Percentiles rank a stretch among this genome's conserved stretches.
These are phyloP conservation scores for Chrysochromulina parva DNA, from an alignment of 78 protist genomes.

Conservation along the genomic window DNA sequence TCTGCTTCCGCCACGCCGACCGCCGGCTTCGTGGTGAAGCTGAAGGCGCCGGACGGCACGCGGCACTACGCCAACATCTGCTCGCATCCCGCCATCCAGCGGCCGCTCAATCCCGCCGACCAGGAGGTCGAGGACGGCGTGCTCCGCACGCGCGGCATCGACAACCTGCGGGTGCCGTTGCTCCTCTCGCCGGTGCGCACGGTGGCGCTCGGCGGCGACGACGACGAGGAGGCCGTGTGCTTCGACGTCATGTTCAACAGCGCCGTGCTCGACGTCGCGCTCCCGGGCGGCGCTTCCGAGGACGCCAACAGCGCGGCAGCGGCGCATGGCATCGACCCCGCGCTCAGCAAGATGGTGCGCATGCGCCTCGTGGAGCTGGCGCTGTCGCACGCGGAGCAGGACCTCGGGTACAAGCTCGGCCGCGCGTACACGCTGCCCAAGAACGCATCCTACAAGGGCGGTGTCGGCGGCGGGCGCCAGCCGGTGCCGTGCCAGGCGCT, in stretches of 20 bases:
- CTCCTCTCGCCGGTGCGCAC: background rate
- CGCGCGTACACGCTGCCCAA: background rate
- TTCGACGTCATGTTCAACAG: background rate
- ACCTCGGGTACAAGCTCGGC: background rate
- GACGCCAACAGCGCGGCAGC: too few relatives aligned
- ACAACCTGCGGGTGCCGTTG: background rate
- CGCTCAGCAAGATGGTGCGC: background rate
- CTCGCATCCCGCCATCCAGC: background rate
- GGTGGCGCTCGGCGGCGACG: background rate
- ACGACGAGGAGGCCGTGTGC: background rate
- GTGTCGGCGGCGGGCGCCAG: background rate
- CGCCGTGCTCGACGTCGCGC: background rate
- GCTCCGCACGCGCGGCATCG: background rate
- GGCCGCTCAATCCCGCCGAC: background rate
- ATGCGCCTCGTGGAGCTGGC: background rate
- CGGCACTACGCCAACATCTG: background rate
- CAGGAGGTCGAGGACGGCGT: background rate
- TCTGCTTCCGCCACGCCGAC: background rate
- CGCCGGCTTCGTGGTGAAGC: background rate
- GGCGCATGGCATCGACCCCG: too few relatives aligned
- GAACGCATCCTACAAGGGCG: background rate
- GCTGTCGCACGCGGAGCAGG: background rate
- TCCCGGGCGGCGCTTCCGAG: too few relatives aligned
- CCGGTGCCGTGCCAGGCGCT: background rate
- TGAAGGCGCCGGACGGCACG: background rate